Evolutionary conservation across 2,329 filamentous ascomycete species (phyloP).

Genomic region (Peltaster fructicola): DNA sequence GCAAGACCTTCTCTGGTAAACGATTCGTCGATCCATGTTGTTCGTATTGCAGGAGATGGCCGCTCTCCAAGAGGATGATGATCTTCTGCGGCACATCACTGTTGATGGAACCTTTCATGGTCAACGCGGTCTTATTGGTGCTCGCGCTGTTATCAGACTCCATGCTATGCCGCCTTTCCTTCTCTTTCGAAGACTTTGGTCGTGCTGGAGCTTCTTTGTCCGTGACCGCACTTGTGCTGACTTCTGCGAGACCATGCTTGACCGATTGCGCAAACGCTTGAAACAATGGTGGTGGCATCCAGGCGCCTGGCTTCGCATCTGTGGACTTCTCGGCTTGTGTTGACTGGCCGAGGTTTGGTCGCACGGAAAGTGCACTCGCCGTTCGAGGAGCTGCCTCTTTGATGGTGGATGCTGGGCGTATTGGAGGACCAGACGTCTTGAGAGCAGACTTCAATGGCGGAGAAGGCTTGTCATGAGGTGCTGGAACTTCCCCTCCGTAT

Average conservation of each 20-base stretch:
- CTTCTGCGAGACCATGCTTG: conserved; percentile 53
- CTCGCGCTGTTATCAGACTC: conserved; percentile 4
- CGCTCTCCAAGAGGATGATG: conserved; percentile 52
- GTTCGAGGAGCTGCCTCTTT: no score
- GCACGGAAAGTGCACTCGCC: no score
- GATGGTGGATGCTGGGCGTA: no score
- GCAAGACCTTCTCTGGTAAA: conserved; percentile 55
- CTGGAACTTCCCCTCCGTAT: no score
- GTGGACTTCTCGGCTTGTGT: background rate
- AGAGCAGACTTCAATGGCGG: background rate
- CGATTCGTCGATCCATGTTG: conserved; percentile 53
- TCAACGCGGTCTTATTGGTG: conserved; percentile 4
- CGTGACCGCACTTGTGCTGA: conserved; percentile 37
- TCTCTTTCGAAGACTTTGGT: background rate
- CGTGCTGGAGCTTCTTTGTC: conserved; percentile 8
- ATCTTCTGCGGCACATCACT: conserved; percentile 49
- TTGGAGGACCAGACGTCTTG: conserved; percentile 4
- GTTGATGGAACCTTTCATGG: conserved; percentile 5
- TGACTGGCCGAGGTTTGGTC: no score
- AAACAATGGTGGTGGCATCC: conserved; percentile 52
- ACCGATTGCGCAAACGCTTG: conserved; percentile 74
- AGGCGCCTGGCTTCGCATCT: no score
- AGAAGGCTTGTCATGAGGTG: background rate
- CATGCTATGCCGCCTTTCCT: background rate
- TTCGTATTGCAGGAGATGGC: conserved; percentile 58